These are phyloP conservation scores for Penicillium sp. DNA, from an alignment of 2,329 filamentous ascomycete genomes.

Conservation along the genomic window DNA sequence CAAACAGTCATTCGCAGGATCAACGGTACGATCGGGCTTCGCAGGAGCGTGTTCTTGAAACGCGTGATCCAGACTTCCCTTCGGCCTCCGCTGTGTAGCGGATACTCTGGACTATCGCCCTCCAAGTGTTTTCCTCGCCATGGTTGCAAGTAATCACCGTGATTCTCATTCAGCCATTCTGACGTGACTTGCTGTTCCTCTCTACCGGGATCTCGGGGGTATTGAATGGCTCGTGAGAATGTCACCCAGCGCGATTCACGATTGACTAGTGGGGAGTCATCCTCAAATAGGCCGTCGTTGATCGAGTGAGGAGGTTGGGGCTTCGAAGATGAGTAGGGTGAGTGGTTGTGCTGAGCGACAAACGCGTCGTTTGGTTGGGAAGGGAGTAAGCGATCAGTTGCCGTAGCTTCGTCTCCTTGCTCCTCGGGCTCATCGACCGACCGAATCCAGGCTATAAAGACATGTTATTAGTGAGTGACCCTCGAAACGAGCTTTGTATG, in stretches of 20 bases:
- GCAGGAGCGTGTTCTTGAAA: slow-evolving; percentile 67
- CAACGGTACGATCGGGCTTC: slow-evolving; percentile 81
- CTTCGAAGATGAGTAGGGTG: slow-evolving; percentile 33
- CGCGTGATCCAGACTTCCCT: slow-evolving; percentile 56
- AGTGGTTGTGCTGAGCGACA: slow-evolving; percentile 48
- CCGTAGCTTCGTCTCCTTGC: slow-evolving; percentile 34
- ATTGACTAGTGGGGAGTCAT: slow-evolving; percentile 1
- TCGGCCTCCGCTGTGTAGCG: slow-evolving; percentile 49
- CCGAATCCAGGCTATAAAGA: slow-evolving; percentile 42
- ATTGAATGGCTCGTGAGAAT: slow-evolving; percentile 44
- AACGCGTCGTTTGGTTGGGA: slow-evolving; percentile 39
- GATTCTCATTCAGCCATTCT: slow-evolving; percentile 47
- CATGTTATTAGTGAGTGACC: slow-evolving; percentile 6
- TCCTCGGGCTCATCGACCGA: slow-evolving; percentile 40
- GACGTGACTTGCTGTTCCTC: slow-evolving; percentile 43
- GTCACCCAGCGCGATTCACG: slow-evolving; percentile 48
- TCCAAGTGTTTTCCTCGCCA: slow-evolving; percentile 53
- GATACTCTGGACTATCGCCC: slow-evolving; percentile 52
- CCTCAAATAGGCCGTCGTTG: slow-evolving; percentile 10
- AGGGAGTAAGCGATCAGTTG: slow-evolving; percentile 36
- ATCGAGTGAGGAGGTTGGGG: slow-evolving; percentile 12
- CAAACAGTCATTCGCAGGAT: slow-evolving; percentile 79
- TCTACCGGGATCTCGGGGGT: slow-evolving; percentile 36
- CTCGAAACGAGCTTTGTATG: slow-evolving; percentile 2
- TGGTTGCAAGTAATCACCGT: slow-evolving; percentile 45